A percentile compares a stretch with the other conserved stretches of the same genome.
Conservation (phyloP, 352 stramenopile genomes). For the Phytophthora nicotianae region DNA sequence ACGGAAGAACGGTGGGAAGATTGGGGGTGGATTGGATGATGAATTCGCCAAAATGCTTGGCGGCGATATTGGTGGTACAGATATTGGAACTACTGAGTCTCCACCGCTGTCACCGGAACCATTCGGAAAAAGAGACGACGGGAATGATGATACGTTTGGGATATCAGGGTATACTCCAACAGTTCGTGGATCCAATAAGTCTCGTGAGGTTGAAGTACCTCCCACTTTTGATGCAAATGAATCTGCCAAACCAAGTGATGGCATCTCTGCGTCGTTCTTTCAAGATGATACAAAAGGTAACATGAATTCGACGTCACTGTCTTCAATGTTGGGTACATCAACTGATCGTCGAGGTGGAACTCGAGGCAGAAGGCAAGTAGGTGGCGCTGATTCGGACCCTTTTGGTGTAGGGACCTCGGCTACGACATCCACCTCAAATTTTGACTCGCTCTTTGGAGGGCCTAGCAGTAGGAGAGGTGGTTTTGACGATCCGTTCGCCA, state of each 20-base stretch:
- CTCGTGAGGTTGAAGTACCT: slow-evolving; percentile 1
- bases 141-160: slow-evolving; percentile 18
- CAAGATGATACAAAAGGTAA: slow-evolving; percentile 20
- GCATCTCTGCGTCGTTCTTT: slow-evolving; percentile 46
- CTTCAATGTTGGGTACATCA: slow-evolving; percentile 21
- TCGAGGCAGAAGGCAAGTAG: slow-evolving; percentile 26
- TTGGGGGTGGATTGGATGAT: slow-evolving; percentile 41
- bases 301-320: slow-evolving; percentile 29
- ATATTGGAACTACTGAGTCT: slow-evolving; percentile 10
- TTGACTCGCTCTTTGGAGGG: slow-evolving; percentile 40
- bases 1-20: slow-evolving; percentile 49
- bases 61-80: slow-evolving; percentile 8
- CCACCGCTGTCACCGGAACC: slow-evolving; percentile 15
- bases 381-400: slow-evolving; percentile 17
- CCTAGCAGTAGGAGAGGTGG: slow-evolving; percentile 18
- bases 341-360: slow-evolving; percentile 32
- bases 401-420: slow-evolving; percentile 15
- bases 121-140: slow-evolving; percentile 22
- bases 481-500: slow-evolving; percentile 24
- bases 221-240: slow-evolving; percentile 2
- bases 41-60: slow-evolving; percentile 73
- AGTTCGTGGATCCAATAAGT: slow-evolving; percentile 18
- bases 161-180: slow-evolving; percentile 22
- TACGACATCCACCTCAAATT: slow-evolving; percentile 19
- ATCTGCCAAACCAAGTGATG: slow-evolving; percentile 2